Evolutionary conservation across 1,284 basidiomycete genomes (phyloP), one percentile per base, ranked within the genome.

Genomic region (Apiotrichum siamense): DNA sequence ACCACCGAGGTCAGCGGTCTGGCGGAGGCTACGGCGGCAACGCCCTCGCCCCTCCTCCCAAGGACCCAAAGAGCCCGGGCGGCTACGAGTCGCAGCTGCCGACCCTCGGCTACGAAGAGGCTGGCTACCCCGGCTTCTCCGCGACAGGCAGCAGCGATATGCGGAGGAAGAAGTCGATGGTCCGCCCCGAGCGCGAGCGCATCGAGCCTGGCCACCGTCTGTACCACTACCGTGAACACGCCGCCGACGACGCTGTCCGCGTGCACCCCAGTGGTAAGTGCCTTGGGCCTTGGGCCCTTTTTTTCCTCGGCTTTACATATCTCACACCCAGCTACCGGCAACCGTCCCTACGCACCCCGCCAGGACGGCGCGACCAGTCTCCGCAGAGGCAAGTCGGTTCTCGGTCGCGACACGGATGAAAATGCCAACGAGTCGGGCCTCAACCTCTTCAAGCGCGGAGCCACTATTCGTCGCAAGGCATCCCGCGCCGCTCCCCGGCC

Each of bases 171-270:
- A 94, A 93, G 81, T 90, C 86, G 67, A 81, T 98, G 42, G 89
- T 97, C 49, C 79, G 83, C 50, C 94, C 96, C 9, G 94, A 98
- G 74, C 80, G 94, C 57, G 94, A 97, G 78, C 88, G 94, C 78
- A 90, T 97, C 65, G 93, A 97, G 68, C 92, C 93, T 10, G 84
- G 84, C 43, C 92, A 97, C 77, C 82, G 92, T 38, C 85, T 94
- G 62, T 98, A 87, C 84, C 87, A 97, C 76, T 98, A 98, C 75
- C 84, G 91, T 47, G 86, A 81, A 59, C 91, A 88, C 74, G 88
- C 89, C 15, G 85, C 86, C 20, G 84, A 88, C 67, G 80, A 90
- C 71, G 83, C 86, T 69, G 78, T 84, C 52, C 83, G 82, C 50
- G 81, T 91, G 18, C 77, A 84, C 69, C 86, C 89, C 20, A 89